Evolutionary conservation across 1,139 yeast genomes (phyloP), one percentile per base, ranked within the genome.

Genomic region (Suhomyces bribrorum): DNA sequence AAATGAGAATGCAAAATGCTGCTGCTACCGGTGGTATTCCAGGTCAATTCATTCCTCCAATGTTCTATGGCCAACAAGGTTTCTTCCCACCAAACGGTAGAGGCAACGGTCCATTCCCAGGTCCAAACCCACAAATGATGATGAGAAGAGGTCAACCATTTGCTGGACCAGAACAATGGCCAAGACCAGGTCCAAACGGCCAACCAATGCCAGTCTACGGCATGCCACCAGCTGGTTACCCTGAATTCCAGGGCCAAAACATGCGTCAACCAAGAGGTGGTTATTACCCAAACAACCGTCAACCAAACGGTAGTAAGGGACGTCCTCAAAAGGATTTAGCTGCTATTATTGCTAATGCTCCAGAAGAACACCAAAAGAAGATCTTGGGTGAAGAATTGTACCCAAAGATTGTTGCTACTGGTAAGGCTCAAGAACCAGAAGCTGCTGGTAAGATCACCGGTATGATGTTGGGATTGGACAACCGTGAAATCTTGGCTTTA

Each of bases 401-500:
- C 79, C 94, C 95, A 64, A 88, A 84, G 81, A 86, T 94, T 61
- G 83, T 85, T 53, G 82, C 90, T 55, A 86, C 92, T 62, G 95
- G 95, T 62, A 83, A 86, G 66, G 83, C 82, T 49, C 78, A 77
- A 57, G 95, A 87, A 62, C 87, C 87, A 48, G 96, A 88, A 70
- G 90, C 96, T 62, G 97, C 97, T 54, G 96, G 97, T 73, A 92
- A 90, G 79, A 89, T 92, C 65, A 92, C 99, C 54, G 98, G 97
- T 75, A 92, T 92, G 98, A 83, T 92, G 77, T 81, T 92, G 64
- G 97, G 90, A 65, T 83, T 92, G 81, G 95, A 89, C 62, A 87
- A 86, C 71, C 81, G 82, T 61, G 97, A 92, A 73, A 86, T 94
- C 58, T 73, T 90, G 62, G 85, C 86, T 49, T 78, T 92, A 66